Conservation (phyloP, 805 yeast genomes). For the Candida sanyiensis region DNA sequence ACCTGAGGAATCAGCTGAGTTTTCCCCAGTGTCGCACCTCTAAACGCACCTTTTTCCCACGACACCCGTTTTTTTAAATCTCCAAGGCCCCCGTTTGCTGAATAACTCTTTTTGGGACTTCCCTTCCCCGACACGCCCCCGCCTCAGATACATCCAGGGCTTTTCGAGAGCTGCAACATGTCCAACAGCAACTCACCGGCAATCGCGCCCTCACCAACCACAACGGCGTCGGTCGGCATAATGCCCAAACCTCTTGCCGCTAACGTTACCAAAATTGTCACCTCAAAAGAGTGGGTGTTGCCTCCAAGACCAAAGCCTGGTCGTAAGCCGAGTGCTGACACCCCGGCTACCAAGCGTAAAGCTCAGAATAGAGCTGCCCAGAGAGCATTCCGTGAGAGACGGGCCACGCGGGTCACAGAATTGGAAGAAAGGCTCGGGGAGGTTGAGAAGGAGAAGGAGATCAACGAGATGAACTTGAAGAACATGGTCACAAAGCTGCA, state of each 20-base stretch:
- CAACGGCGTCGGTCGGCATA: constrained; percentile 6
- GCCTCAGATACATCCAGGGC: neutral
- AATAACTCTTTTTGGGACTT: neutral
- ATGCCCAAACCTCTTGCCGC: constrained; percentile 18
- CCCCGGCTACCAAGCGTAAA: constrained; percentile 80
- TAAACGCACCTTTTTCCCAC: neutral
- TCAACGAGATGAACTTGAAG: constrained; percentile 37
- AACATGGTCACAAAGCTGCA: constrained; percentile 21
- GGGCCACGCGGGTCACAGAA: constrained; percentile 77
- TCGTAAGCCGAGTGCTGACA: constrained; percentile 56
- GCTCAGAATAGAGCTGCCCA: constrained; percentile 95
- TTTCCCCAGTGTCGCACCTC: too few relatives aligned
- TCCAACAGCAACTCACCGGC: constrained; percentile 16
- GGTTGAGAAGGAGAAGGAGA: constrained; percentile 60
- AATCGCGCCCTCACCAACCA: constrained; percentile 19
- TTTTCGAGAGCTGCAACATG: too few relatives aligned
- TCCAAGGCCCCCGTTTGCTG: neutral
- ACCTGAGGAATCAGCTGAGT: too few relatives aligned
- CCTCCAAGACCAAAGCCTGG: constrained; percentile 80
- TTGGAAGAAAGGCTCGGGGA: constrained; percentile 64
- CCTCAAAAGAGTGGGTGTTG: constrained; percentile 70
- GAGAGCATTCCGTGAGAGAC: constrained; percentile 80
- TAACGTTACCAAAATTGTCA: constrained; percentile 41
- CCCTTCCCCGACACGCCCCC: neutral
- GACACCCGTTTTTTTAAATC: constrained; percentile 1